Evolutionary conservation across 345 rosid species (phyloP).

Genomic region (Ricinus communis): DNA sequence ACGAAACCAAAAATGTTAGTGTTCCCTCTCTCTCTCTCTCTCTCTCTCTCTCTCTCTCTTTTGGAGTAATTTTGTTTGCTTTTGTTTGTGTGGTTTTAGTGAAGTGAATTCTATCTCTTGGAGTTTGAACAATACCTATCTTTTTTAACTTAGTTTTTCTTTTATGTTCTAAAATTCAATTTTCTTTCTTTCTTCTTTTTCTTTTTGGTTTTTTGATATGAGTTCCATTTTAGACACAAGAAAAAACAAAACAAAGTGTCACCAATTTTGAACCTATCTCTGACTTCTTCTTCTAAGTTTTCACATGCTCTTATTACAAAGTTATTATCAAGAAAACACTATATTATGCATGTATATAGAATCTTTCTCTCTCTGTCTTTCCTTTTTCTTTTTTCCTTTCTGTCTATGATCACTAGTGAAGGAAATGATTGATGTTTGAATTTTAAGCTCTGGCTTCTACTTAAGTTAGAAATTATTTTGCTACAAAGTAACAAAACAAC

Average conservation of each 20-base stretch:
- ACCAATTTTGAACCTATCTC: slow-evolving; percentile 12
- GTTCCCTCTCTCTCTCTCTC: background rate
- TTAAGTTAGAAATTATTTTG: slow-evolving; percentile 26
- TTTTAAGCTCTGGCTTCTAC: slow-evolving; percentile 36
- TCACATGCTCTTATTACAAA: slow-evolving; percentile 1
- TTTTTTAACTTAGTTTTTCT: background rate
- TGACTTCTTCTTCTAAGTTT: slow-evolving; percentile 18
- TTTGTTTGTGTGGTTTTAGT: background rate
- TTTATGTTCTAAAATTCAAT: background rate
- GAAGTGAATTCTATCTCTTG: slow-evolving; percentile 17
- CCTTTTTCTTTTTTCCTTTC: background rate
- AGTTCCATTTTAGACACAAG: slow-evolving; percentile 9
- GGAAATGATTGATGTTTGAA: slow-evolving; percentile 35
- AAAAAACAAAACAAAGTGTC: slow-evolving; percentile 24
- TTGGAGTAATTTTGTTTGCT: background rate
- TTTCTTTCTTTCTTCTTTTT: too few relatives aligned
- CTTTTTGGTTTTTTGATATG: too few relatives aligned
- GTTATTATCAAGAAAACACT: background rate
- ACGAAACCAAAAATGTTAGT: slow-evolving; percentile 78
- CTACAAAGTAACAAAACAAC: slow-evolving; percentile 27
- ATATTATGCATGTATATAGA: background rate
- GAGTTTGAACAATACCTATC: slow-evolving; percentile 14
- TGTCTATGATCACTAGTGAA: slow-evolving; percentile 7
- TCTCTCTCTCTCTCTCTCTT: background rate
- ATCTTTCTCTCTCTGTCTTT: background rate